phyloP scores from a whole-genome alignment of 306 rosid genomes.

The Lablab purpureus region DNA sequence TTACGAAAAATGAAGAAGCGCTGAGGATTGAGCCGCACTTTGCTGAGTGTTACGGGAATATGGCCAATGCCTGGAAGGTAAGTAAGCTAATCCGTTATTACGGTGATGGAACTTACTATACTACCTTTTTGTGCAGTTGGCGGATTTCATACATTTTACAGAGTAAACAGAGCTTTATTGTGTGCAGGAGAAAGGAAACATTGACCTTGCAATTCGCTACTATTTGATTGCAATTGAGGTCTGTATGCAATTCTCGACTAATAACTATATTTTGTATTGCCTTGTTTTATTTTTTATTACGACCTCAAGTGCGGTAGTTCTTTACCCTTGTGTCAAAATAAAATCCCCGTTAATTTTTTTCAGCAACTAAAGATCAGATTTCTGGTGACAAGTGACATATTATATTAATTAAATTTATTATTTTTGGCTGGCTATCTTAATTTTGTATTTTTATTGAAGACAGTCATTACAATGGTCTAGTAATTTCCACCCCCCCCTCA shows the following conservation, averaged over 20 bases:
- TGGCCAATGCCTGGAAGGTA: constrained; percentile 99
- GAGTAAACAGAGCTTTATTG: constrained; percentile 32
- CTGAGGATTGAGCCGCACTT: constrained; percentile 86
- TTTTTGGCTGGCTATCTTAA: neutral
- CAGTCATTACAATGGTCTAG: neutral
- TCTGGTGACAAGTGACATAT: neutral
- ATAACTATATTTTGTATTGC: constrained; percentile 3
- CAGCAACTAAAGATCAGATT: neutral
- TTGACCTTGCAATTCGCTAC: constrained; percentile 66
- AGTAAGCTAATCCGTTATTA: neutral
- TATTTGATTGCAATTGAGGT: constrained; percentile 98
- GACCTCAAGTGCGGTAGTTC: neutral
- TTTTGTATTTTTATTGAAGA: neutral
- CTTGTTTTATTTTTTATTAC: constrained; percentile 14
- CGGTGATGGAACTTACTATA: neutral
- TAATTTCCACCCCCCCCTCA: neutral
- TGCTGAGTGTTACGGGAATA: constrained; percentile 97
- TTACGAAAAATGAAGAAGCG: constrained; percentile 95
- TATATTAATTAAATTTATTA: constrained; percentile 29
- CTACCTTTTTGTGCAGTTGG: constrained; percentile 17
- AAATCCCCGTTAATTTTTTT: neutral
- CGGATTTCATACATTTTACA: constrained; percentile 32
- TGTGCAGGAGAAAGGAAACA: constrained; percentile 61
- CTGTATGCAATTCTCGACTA: constrained; percentile 29
- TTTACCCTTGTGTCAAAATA: neutral